phyloP scores from a whole-genome alignment of 148 eudicot species.

The Pharnaceum exiguum region DNA sequence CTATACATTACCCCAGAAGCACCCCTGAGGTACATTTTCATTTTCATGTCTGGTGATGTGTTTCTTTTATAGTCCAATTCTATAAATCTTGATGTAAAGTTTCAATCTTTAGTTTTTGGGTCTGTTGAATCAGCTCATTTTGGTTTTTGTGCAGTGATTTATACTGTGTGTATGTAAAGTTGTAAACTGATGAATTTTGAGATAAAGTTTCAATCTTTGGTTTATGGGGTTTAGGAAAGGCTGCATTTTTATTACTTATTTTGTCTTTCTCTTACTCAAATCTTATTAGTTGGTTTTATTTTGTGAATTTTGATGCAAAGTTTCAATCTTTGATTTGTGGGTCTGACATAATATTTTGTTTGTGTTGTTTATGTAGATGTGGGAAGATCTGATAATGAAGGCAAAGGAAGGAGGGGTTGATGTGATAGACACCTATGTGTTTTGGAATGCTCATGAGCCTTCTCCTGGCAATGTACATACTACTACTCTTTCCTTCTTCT shows the following conservation, averaged over 20 bases:
- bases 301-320: neutral
- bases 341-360: no score
- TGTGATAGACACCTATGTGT: conserved; percentile 82
- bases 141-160: no score
- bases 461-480: conserved; percentile 72
- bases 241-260: neutral
- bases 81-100: neutral
- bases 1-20: conserved; percentile 90
- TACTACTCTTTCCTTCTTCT: neutral
- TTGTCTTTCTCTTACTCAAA: neutral
- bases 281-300: neutral
- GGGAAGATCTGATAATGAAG: conserved; percentile 91
- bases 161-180: no score
- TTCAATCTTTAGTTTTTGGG: neutral
- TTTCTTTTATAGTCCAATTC: neutral
- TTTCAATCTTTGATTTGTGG: neutral
- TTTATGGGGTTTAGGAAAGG: no score
- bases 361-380: conserved; percentile 69
- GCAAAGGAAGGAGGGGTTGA: conserved; percentile 84
- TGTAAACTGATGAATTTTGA: no score
- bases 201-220: no score
- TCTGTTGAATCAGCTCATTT: no score
- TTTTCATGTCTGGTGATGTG: neutral
- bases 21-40: conserved; percentile 64
- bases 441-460: conserved; percentile 91